Conservation (phyloP, 441 rosid species). For the Gossypium trilobum region DNA sequence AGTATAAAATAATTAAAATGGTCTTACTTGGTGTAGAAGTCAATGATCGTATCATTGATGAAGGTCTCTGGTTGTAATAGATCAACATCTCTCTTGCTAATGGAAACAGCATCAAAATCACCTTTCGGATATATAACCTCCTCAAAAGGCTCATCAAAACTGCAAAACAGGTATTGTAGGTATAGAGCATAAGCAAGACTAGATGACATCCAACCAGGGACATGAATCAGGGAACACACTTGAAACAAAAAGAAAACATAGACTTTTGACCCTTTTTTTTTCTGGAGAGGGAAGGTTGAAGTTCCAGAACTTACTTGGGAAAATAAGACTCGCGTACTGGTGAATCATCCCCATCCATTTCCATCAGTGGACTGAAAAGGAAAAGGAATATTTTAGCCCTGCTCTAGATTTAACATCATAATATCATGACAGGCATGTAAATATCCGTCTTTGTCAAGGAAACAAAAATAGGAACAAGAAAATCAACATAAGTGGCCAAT, state of each 20-base stretch:
- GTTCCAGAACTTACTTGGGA: constrained; percentile 54
- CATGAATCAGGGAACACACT: neutral
- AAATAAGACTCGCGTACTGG: constrained; percentile 45
- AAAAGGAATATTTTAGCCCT: neutral
- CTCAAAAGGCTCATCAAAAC: constrained; percentile 76
- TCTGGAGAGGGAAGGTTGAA: neutral
- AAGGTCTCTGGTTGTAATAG: constrained; percentile 64
- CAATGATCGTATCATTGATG: constrained; percentile 65
- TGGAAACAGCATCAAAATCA: constrained; percentile 55
- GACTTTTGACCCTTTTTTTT: neutral
- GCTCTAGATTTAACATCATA: neutral
- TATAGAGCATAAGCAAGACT: neutral
- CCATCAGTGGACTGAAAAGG: constrained; percentile 32
- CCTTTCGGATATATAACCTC: constrained; percentile 63
- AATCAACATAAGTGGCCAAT: constrained; percentile 9
- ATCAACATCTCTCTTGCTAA: constrained; percentile 59
- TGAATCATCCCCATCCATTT: constrained; percentile 35
- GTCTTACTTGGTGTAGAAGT: constrained; percentile 63
- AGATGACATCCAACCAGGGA: neutral
- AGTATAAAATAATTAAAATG: neutral
- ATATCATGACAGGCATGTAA: neutral
- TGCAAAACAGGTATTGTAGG: constrained; percentile 30
- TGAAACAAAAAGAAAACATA: neutral
- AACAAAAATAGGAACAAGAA: constrained; percentile 1
- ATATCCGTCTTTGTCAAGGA: neutral